These are phyloP conservation scores for Phytophthora aleatoria DNA, from an alignment of 352 stramenopile species.

Conservation along the genomic window DNA sequence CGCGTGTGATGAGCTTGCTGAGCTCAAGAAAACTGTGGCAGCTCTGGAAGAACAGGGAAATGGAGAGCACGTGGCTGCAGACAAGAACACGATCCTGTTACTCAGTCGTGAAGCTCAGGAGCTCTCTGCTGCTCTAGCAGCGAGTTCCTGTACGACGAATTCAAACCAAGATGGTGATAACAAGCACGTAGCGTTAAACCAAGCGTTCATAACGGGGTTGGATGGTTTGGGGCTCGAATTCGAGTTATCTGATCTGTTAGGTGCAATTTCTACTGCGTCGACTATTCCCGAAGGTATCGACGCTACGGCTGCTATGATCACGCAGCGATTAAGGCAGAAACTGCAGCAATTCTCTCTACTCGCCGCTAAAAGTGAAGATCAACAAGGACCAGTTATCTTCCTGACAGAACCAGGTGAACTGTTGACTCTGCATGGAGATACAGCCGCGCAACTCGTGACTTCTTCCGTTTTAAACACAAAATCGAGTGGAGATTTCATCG, in stretches of 20 bases:
- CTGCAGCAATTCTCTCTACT: conserved; percentile 27
- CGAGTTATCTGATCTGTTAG: conserved; percentile 38
- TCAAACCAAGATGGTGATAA: conserved; percentile 11
- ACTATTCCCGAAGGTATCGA: conserved; percentile 27
- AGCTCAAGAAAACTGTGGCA: conserved; percentile 73
- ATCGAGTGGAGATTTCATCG: conserved; percentile 44
- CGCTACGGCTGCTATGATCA: conserved; percentile 13
- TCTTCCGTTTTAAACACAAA: not conserved
- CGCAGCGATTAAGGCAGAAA: conserved; percentile 31
- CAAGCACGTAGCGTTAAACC: conserved; percentile 29
- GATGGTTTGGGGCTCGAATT: conserved; percentile 37
- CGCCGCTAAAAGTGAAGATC: conserved; percentile 7
- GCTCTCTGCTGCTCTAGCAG: conserved; percentile 28
- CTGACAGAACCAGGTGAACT: conserved; percentile 60
- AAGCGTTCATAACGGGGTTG: conserved; percentile 43
- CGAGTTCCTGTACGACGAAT: not conserved
- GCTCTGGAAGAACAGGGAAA: conserved; percentile 72
- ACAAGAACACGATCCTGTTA: conserved; percentile 69
- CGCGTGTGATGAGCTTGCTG: conserved; percentile 71
- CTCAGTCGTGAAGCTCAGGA: conserved; percentile 67
- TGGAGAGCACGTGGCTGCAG: conserved; percentile 63
- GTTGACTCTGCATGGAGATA: conserved; percentile 2
- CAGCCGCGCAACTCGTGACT: conserved; percentile 7
- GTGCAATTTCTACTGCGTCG: conserved; percentile 17
- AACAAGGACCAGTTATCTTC: conserved; percentile 29